Base-by-base conservation (phyloP, 768 basidiomycete species). In the Termitomyces sp. region DNA sequence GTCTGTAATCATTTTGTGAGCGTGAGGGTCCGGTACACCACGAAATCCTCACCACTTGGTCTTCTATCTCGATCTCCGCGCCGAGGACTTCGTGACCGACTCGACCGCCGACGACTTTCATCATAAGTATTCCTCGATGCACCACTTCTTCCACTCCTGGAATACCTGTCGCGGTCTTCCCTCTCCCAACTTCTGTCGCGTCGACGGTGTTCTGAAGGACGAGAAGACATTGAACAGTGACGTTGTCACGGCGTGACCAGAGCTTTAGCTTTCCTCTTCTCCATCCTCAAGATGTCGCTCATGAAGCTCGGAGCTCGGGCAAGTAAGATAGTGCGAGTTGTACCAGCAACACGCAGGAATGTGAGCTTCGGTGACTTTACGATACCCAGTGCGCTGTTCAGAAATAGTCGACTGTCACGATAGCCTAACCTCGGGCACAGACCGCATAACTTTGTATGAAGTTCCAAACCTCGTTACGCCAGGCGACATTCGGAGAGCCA, bases 161-260 rank as follows among this genome's bases (percentile, higher is more conserved):
- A 66, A 52, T 79, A 70, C 24, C 80, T 74, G 59, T 80, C 74
- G 49, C 76, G 73, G 58, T 83, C 81, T 28, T 82, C 79, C 56
- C 77, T 77, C 59, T 87, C 86, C 82, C 85, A 83, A 65, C 85
- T 85, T 62, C 84, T 71, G 65, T 87, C 86, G 59, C 82, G 80
- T 67, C 79, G 72, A 66, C 82, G 76, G 63, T 78, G 69, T 60
- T 83, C 82, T 45, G 71, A 54, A 33, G 53, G 56, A 61, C 82
- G 81, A 55, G 82, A 83, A 61, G 85, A 82, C 85, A 88, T 85
- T 61, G 50, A 52, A 50, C 53, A n/a, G 50, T 54, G 60, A 63
- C 58, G 24, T 18, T 20, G 63, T 61, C 43, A 60, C 52, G 35
- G 16, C 38, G 63, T 65, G 65, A 65, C 61, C 8, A 41, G 20